Base-by-base conservation (phyloP, 352 stramenopile genomes). In the Pythium dissotocum region DNA sequence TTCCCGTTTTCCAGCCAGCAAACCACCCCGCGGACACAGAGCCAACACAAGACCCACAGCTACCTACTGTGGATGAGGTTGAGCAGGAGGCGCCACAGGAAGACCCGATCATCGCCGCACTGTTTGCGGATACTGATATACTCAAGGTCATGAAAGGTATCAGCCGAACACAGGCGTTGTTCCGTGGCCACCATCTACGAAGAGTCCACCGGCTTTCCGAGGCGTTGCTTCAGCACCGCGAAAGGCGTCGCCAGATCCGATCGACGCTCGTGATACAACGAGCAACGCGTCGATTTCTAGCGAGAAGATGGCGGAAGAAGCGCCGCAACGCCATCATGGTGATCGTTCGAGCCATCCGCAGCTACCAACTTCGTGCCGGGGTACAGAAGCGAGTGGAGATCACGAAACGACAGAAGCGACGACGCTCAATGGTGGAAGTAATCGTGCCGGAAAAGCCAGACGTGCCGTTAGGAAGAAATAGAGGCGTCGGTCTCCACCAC, bases 81-180 rank as follows among this genome's bases (percentile, higher is more conserved):
- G 53, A 61, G 9, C 32, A 6, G 0, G 30, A 21, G 13, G 4
- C 14, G 13, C 8, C 32, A 51, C n/a, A 56, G 5, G 14, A 61
- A 18, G 58, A 70, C 10, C 53, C 26, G 2, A 30, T 36, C 8
- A 48, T 46, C 12, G 40, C 48, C 10, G 33, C 48, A 6, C 35
- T 63, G 6, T 14, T 66, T 4, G 35, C n/a, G 6, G 58, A 60
- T 3, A 44, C 60, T 0, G 63, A 75, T 44, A 71, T 75, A 48
- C 26, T 75, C n/a, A 71, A 71, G 35, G 59, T 69, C n/a, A 65
- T 75, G 48, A 44, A 69, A 16, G 63, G 69, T n/a, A 71, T 75
- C 48, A 67, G 63, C 42, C 58, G 69, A 13, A 65, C 69, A 12
- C 69, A 75, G 33, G 69, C 69, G 9, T 38, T 71, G 2, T 75